These are phyloP conservation scores for Podospora pseudopauciseta DNA, from an alignment of 495 filamentous ascomycete species.

Conservation along the genomic window DNA sequence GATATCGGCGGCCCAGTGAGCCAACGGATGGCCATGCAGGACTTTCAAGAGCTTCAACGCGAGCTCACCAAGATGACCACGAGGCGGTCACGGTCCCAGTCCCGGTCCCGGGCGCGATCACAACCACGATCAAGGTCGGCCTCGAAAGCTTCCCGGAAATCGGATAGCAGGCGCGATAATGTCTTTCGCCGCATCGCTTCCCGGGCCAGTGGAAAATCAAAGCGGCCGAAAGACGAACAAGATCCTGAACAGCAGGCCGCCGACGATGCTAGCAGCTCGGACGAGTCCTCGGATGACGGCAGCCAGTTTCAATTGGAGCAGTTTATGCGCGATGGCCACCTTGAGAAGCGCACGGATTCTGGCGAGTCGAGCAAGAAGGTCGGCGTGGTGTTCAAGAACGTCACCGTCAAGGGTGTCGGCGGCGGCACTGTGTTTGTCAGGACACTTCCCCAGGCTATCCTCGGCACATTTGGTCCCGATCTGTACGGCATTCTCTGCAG, in stretches of 20 bases:
- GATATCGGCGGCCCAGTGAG: conserved; percentile 61
- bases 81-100: conserved; percentile 13
- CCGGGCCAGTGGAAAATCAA: conserved; percentile 17
- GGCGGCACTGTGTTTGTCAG: conserved; percentile 65
- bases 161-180: conserved; percentile 13
- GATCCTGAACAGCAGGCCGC: conserved; percentile 38
- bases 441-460: conserved; percentile 70
- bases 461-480: conserved; percentile 84
- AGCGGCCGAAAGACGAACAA: conserved; percentile 9
- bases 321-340: conserved; percentile 75
- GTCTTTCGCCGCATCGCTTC: conserved; percentile 26
- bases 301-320: conserved; percentile 66
- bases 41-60: conserved; percentile 64
- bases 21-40: conserved; percentile 62
- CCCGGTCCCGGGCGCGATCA: neutral
- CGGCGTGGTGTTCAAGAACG: conserved; percentile 76
- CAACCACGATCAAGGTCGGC: neutral
- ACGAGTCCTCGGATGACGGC: conserved; percentile 30
- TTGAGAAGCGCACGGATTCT: conserved; percentile 69
- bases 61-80: conserved; percentile 51
- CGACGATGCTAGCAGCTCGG: conserved; percentile 36
- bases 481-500: conserved; percentile 64
- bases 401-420: conserved; percentile 71
- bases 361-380: conserved; percentile 73
- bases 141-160: conserved; percentile 15